A percentile compares a stretch with the other conserved stretches of the same genome.
phyloP scores from a whole-genome alignment of 257 asterid species.

The Fraxinus americana region DNA sequence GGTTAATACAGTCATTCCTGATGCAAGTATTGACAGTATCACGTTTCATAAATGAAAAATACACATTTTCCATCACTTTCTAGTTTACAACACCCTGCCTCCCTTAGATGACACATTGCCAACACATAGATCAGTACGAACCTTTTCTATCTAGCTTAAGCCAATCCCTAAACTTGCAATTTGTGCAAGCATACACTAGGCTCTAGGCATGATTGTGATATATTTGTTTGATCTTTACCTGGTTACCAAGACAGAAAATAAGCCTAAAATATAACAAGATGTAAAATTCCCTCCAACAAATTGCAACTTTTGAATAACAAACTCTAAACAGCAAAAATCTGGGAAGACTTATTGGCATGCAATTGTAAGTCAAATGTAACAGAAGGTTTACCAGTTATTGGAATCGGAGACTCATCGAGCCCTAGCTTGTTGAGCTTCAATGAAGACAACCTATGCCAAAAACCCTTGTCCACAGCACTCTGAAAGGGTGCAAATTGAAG shows the following conservation, averaged over 20 bases:
- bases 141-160: background rate
- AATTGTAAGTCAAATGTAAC: background rate
- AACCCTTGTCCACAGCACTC: conserved; percentile 86
- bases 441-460: conserved; percentile 88
- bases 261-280: background rate
- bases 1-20: background rate
- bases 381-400: conserved; percentile 65
- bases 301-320: background rate
- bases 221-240: background rate
- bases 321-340: background rate
- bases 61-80: background rate
- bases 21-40: too few relatives aligned
- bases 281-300: background rate
- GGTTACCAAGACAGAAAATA: too few relatives aligned
- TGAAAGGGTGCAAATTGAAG: conserved; percentile 76
- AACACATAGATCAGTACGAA: background rate
- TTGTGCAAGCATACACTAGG: background rate
- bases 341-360: background rate
- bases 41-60: background rate
- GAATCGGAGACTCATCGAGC: conserved; percentile 85
- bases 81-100: background rate
- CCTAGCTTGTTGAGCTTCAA: conserved; percentile 93
- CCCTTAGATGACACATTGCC: background rate
- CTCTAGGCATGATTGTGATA: background rate
- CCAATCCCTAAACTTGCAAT: background rate